These are phyloP conservation scores for Cucumis melo DNA, from an alignment of 306 rosid species.

Conservation along the genomic window DNA sequence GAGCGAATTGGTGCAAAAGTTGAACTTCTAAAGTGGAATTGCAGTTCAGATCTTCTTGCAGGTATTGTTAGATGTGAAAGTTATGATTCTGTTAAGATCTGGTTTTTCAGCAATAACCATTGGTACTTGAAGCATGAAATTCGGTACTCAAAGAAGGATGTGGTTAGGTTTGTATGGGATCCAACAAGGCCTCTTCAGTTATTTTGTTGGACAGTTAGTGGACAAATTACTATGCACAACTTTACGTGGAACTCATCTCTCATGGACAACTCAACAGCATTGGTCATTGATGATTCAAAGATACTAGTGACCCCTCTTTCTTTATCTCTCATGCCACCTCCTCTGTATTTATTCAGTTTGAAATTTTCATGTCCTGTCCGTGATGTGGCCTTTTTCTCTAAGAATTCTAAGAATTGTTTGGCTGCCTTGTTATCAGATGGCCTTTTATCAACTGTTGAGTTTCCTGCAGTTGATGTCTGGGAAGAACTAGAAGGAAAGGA, in stretches of 20 bases:
- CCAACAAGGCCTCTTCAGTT: conserved; percentile 62
- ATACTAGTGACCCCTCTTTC: conserved; percentile 65
- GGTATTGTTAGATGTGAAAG: conserved; percentile 58
- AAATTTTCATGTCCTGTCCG: conserved; percentile 56
- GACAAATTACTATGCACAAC: conserved; percentile 50
- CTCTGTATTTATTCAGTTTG: conserved; percentile 69
- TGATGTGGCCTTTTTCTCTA: conserved; percentile 44
- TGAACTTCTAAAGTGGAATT: conserved; percentile 72
- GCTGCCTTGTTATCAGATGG: conserved; percentile 71
- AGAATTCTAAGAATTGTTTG: conserved; percentile 53
- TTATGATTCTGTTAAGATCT: conserved; percentile 62
- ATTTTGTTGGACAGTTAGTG: conserved; percentile 79
- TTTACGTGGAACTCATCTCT: conserved; percentile 78
- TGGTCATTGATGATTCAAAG: conserved; percentile 58
- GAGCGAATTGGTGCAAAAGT: conserved; percentile 41
- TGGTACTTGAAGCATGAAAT: conserved; percentile 88
- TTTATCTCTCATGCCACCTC: conserved; percentile 71
- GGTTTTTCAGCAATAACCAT: conserved; percentile 81
- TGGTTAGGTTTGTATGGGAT: conserved; percentile 67
- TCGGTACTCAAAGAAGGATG: conserved; percentile 54
- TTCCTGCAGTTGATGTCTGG: conserved; percentile 77
- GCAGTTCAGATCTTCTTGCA: conserved; percentile 95
- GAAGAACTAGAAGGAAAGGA: conserved; percentile 83
- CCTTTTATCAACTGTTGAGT: conserved; percentile 52
- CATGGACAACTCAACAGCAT: conserved; percentile 52